phyloP scores from a whole-genome alignment of 805 yeast genomes.

The Yueomyces sinensis region DNA sequence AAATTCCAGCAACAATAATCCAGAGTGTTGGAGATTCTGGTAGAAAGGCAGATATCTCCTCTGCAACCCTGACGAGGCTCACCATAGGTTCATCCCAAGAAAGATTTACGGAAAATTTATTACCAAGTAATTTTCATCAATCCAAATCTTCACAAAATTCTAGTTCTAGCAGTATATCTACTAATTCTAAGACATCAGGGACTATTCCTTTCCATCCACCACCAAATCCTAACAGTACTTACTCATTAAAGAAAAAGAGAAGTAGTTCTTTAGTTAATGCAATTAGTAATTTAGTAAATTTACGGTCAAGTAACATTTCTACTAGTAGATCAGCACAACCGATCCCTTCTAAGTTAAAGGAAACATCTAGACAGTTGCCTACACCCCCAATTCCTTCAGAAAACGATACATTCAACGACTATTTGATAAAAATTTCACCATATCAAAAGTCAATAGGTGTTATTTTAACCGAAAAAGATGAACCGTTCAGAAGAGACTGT shows the following conservation, averaged over 20 bases:
- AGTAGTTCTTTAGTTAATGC: slow-evolving; percentile 28
- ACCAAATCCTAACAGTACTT: slow-evolving; percentile 1
- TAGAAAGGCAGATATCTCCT: too few species aligned
- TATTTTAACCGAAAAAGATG: slow-evolving; percentile 19
- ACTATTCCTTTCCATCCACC: slow-evolving; percentile 1
- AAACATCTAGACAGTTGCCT: too few species aligned
- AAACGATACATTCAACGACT: slow-evolving; percentile 19
- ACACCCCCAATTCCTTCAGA: slow-evolving; percentile 19
- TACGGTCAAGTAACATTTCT: slow-evolving; percentile 17
- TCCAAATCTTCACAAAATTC: too few species aligned
- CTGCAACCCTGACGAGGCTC: too few species aligned
- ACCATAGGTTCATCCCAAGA: too few species aligned
- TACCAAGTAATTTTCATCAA: too few species aligned
- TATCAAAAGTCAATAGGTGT: slow-evolving; percentile 22
- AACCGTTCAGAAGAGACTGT: slow-evolving; percentile 17
- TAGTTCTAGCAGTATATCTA: too few species aligned
- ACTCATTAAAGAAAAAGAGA: slow-evolving; percentile 22
- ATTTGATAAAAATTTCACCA: slow-evolving; percentile 17
- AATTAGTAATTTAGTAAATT: slow-evolving; percentile 25
- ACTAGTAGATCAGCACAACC: slow-evolving; percentile 5
- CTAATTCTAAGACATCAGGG: too few species aligned
- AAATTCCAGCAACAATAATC: not conserved
- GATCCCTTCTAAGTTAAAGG: slow-evolving; percentile 3
- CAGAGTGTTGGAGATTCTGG: too few species aligned
- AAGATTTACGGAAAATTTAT: too few species aligned